phyloP scores from a whole-genome alignment of 352 stramenopile species.

The Phytophthora lateralis region DNA sequence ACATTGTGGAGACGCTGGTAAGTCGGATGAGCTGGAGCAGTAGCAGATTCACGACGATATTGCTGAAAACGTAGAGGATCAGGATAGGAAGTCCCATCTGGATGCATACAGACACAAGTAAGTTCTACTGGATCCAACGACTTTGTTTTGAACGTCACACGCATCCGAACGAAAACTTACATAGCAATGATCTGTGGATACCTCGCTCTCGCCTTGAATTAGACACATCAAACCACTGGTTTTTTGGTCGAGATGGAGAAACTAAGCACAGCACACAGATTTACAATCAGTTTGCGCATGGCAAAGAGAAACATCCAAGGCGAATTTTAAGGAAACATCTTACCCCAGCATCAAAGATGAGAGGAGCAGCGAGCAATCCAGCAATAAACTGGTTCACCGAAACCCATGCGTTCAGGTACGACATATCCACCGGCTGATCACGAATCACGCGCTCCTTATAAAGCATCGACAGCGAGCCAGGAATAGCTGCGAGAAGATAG shows the following conservation, averaged over 20 bases:
- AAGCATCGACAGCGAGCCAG: slow-evolving; percentile 81
- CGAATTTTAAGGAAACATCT: neutral
- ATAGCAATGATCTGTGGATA: slow-evolving; percentile 74
- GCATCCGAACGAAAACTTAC: slow-evolving; percentile 40
- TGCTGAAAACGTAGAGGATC: slow-evolving; percentile 73
- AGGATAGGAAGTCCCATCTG: slow-evolving; percentile 78
- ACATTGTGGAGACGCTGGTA: slow-evolving; percentile 81
- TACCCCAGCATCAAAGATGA: slow-evolving; percentile 84
- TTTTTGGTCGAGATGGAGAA: slow-evolving; percentile 79
- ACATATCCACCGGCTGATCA: slow-evolving; percentile 86
- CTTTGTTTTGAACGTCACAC: neutral
- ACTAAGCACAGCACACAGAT: slow-evolving; percentile 22
- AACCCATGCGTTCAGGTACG: slow-evolving; percentile 89
- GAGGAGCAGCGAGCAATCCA: slow-evolving; percentile 74
- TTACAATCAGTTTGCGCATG: neutral
- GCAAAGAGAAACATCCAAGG: neutral
- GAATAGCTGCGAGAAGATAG: slow-evolving; percentile 79
- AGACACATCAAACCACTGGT: slow-evolving; percentile 80
- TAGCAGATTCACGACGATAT: slow-evolving; percentile 81
- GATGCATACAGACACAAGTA: slow-evolving; percentile 5
- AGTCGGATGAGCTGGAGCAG: slow-evolving; percentile 75
- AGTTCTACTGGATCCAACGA: neutral
- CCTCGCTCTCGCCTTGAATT: slow-evolving; percentile 75
- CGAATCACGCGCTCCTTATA: slow-evolving; percentile 87
- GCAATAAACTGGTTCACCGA: slow-evolving; percentile 87